Base-by-base conservation (phyloP, 2,329 filamentous ascomycete genomes). In the Alternaria arbusti region DNA sequence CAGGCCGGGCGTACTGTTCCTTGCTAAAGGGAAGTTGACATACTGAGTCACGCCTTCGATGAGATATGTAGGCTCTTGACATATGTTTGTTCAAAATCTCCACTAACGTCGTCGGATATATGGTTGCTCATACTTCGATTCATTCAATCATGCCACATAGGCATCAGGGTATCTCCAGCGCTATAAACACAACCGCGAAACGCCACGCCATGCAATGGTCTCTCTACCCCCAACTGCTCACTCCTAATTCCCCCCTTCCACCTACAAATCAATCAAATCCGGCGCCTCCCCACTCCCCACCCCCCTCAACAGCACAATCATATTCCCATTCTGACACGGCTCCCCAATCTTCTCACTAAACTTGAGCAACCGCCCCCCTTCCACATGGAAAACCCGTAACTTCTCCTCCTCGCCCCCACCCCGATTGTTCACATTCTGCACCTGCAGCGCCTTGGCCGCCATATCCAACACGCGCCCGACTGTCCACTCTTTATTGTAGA, bases 301-400 rank as follows among this genome's bases (percentile, higher is more conserved):
- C 0, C 96, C 96, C 65, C 96, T 86, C 57, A 99, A 74, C 73
- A 99, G 78, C 23, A 98, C 94, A 67, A 99, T 88, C 11, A 94
- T 97, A 77, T 99, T 95, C 1, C 96, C 96, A 70, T 88, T 94
- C 68, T 88, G 88, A 62, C 96, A 84, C 26, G 85, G 86, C 56
- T 85, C 84, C 5, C 93, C 94, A 59, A 97, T 84, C 83, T 95
- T 94, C 80, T 97, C 94, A 23, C 87, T 89, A 74, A 96, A 99
- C 64, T 96, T 94, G 67, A 99, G 80, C 66, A 99, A 79, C 61
- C 93, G 84, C 0, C 96, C 96, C 0, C 91, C 92, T 77, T 99
- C 94, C 0, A 99, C 92, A 78, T 98, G 94, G 75, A 97, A 99
- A 0, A 99, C 89, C 9, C 96, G 84, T 68, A 99, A 79, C 79